Evolutionary conservation across 2,329 filamentous ascomycete species (phyloP).

Genomic region (Exophiala spinifera): DNA sequence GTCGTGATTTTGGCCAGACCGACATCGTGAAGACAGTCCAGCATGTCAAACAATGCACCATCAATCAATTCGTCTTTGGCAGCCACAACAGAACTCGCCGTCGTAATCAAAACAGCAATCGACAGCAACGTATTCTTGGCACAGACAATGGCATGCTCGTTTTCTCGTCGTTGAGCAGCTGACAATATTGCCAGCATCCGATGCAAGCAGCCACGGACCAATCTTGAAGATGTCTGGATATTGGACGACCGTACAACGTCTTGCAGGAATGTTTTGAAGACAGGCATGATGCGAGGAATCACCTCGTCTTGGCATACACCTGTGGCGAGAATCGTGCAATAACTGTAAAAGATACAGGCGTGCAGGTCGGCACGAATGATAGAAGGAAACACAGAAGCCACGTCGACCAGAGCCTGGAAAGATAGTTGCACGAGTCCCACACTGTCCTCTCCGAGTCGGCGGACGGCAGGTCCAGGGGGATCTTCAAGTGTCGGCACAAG

Average conservation of each 20-base stretch:
- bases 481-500: slow-evolving; percentile 73
- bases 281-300: slow-evolving; percentile 83
- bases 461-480: slow-evolving; percentile 28
- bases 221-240: slow-evolving; percentile 55
- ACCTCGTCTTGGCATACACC: slow-evolving; percentile 83
- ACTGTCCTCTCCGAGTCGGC: slow-evolving; percentile 65
- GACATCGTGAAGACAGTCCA: slow-evolving; percentile 70
- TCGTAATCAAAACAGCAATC: slow-evolving; percentile 83
- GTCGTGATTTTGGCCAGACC: slow-evolving; percentile 75
- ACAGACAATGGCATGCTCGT: slow-evolving; percentile 73
- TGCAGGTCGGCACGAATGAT: slow-evolving; percentile 97
- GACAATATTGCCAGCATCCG: slow-evolving; percentile 72
- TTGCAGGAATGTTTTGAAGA: slow-evolving; percentile 84
- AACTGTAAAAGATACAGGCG: slow-evolving; percentile 95
- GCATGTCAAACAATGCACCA: slow-evolving; percentile 72
- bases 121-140: slow-evolving; percentile 92
- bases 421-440: slow-evolving; percentile 74
- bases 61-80: slow-evolving; percentile 71
- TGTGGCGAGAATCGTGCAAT: slow-evolving; percentile 86
- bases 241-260: slow-evolving; percentile 47
- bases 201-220: slow-evolving; percentile 77
- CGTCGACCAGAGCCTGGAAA: slow-evolving; percentile 85
- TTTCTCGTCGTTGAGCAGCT: slow-evolving; percentile 50
- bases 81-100: slow-evolving; percentile 69
- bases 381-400: slow-evolving; percentile 89